phyloP scores from a whole-genome alignment of 805 yeast species.

The Kodamaea fukazawae region DNA sequence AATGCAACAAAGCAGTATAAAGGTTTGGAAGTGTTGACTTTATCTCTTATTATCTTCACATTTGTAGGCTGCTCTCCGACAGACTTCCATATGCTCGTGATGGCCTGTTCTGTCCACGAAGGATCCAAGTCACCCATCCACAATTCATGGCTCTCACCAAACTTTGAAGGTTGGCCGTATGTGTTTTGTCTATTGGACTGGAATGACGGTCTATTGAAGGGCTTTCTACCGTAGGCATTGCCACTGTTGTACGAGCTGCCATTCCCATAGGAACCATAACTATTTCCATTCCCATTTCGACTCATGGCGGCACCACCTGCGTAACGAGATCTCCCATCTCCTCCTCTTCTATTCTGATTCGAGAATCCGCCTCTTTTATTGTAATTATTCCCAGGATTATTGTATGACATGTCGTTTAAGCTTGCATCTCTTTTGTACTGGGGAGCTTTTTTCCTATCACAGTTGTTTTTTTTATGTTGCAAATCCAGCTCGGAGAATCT shows the following conservation, averaged over 20 bases:
- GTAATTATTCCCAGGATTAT: conserved; percentile 9
- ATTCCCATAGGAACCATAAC: not conserved
- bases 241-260: conserved; percentile 2
- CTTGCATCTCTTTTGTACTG: too few relatives aligned
- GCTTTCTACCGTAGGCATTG: conserved; percentile 1
- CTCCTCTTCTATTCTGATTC: conserved; percentile 2
- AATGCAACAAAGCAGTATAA: conserved; percentile 80
- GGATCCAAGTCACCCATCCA: conserved; percentile 95
- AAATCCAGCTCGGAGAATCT: not conserved
- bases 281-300: not conserved
- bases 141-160: conserved; percentile 27
- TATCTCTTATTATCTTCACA: conserved; percentile 73
- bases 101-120: conserved; percentile 70
- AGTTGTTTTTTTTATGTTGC: conserved; percentile 30
- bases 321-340: not conserved
- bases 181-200: not conserved
- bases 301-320: conserved; percentile 1
- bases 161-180: not conserved
- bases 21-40: conserved; percentile 40
- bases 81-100: conserved; percentile 66
- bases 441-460: conserved; percentile 26
- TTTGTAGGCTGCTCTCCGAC: conserved; percentile 59
- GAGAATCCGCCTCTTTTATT: conserved; percentile 8
- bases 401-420: conserved; percentile 5
- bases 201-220: not conserved